These are phyloP conservation scores for Pinus tabuliformis DNA, from an alignment of 75 land plant species.

Conservation along the genomic window DNA sequence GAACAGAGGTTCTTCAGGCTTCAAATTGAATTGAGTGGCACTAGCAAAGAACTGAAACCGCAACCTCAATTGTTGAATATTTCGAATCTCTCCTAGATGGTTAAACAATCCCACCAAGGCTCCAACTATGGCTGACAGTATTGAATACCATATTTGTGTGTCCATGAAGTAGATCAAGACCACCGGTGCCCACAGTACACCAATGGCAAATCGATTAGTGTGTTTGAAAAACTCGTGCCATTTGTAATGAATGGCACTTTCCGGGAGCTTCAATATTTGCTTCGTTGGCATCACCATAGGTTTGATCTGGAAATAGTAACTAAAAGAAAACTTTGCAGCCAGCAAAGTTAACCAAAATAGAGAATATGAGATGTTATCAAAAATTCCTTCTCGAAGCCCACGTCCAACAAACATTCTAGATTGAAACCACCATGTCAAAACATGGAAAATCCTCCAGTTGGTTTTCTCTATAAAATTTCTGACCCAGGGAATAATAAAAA, in stretches of 20 bases:
- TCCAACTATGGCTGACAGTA: conserved; percentile 74
- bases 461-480: conserved; percentile 66
- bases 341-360: conserved; percentile 66
- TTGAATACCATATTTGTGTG: conserved; percentile 87
- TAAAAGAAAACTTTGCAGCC: conserved; percentile 62
- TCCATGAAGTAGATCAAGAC: conserved; percentile 90
- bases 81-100: conserved; percentile 94
- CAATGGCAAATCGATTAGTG: conserved; percentile 69
- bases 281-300: conserved; percentile 67
- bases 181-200: conserved; percentile 65
- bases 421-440: conserved; percentile 87
- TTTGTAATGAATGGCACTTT: conserved; percentile 18
- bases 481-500: conserved; percentile 66
- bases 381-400: conserved; percentile 77
- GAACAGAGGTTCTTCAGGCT: conserved; percentile 77
- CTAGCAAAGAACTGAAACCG: conserved; percentile 96
- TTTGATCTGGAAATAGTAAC: conserved; percentile 74
- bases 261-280: conserved; percentile 17
- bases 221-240: conserved; percentile 61
- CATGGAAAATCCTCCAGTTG: conserved; percentile 54
- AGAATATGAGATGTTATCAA: conserved; percentile 58
- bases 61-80: conserved; percentile 68
- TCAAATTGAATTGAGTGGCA: conserved; percentile 86
- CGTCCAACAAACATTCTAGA: conserved; percentile 68
- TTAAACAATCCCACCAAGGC: conserved; percentile 79